Evolutionary conservation across 2,329 filamentous ascomycete genomes (phyloP).

Genomic region (Salinomyces thailandicus): DNA sequence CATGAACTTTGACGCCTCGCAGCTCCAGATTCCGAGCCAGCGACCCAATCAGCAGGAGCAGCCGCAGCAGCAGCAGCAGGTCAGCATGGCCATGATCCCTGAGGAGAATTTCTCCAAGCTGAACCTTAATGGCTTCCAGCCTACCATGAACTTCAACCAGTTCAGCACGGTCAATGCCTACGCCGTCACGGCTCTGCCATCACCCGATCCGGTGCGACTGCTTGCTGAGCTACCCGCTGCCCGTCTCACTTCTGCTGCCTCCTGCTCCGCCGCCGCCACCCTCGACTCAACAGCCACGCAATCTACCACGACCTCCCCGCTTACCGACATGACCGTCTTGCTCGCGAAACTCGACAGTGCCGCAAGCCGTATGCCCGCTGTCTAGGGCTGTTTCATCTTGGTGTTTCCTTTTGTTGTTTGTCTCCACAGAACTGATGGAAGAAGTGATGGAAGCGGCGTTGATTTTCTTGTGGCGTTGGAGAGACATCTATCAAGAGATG

Average conservation of each 20-base stretch:
- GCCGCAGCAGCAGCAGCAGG: constrained; percentile 31
- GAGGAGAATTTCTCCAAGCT: constrained; percentile 72
- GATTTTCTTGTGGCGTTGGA: too few species aligned
- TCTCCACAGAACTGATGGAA: too few species aligned
- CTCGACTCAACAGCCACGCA: background rate
- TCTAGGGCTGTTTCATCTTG: too few species aligned
- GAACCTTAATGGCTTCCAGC: constrained; percentile 46
- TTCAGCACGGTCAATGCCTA: constrained; percentile 24
- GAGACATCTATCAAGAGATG: too few species aligned
- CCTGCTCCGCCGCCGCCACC: constrained; percentile 9
- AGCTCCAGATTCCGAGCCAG: constrained; percentile 23
- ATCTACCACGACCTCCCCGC: constrained; percentile 4
- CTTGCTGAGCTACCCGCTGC: constrained; percentile 14
- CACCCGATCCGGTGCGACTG: constrained; percentile 17
- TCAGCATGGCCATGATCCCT: constrained; percentile 73
- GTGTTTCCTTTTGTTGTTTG: too few species aligned
- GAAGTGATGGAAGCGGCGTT: too few species aligned
- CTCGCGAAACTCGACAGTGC: constrained; percentile 23
- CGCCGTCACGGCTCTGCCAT: constrained; percentile 21
- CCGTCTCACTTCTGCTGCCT: constrained; percentile 9
- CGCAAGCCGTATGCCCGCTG: constrained; percentile 8
- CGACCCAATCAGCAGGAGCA: constrained; percentile 11
- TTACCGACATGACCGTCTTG: constrained; percentile 15
- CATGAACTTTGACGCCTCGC: constrained; percentile 29
- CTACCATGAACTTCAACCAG: constrained; percentile 35